Evolutionary conservation across 2,329 filamentous ascomycete species (phyloP).

Genomic region (Alternaria atra): DNA sequence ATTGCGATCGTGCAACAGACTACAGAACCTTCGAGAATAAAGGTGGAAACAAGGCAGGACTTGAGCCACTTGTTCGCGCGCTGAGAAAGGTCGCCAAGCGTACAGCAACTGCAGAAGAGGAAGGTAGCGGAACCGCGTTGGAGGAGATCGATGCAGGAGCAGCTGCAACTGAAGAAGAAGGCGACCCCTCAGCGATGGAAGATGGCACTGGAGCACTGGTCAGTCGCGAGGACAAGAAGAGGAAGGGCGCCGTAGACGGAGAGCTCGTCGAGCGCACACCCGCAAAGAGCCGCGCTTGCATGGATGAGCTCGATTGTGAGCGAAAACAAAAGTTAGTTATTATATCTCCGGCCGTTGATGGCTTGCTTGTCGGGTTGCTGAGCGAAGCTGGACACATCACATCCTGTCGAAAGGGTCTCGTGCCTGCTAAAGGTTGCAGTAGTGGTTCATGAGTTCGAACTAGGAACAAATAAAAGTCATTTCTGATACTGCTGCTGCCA

Average conservation of each 20-base stretch:
- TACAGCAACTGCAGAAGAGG: neutral
- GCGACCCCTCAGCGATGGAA: neutral
- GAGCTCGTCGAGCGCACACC: neutral
- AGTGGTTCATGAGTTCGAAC: too few species aligned
- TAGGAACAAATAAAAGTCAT: too few species aligned
- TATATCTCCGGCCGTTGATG: neutral
- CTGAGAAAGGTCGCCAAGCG: neutral
- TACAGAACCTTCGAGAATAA: neutral
- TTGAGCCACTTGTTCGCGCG: neutral
- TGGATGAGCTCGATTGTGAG: too few species aligned
- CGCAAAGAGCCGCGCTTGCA: neutral
- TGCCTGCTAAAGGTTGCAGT: too few species aligned
- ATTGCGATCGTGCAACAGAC: neutral
- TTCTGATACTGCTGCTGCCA: too few species aligned
- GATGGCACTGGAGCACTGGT: too few species aligned
- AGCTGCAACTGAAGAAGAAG: fast-evolving
- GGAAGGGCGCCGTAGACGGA: neutral
- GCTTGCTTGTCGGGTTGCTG: too few species aligned
- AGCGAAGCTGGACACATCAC: too few species aligned
- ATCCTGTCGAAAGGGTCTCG: too few species aligned
- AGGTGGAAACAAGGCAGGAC: neutral
- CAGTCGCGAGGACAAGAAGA: neutral
- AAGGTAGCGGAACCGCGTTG: neutral
- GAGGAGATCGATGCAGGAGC: neutral
- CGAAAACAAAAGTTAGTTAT: neutral